Percentiles rank a stretch among this genome's conserved stretches.
Conservation (phyloP, 2,329 filamentous ascomycete species). For the Elsinoe perseae region DNA sequence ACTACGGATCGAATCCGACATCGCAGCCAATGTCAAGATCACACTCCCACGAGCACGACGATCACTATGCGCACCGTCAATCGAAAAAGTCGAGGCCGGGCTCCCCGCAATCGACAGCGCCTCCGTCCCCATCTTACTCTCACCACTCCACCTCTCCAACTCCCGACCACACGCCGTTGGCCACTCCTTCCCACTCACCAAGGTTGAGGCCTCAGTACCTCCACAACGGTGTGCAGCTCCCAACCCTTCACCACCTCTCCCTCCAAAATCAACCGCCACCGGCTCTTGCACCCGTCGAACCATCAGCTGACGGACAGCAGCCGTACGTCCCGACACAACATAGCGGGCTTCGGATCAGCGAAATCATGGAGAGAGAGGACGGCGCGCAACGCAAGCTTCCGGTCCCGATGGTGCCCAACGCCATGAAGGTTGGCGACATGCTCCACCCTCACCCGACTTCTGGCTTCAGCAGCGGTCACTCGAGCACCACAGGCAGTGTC, state of each 20-base stretch:
- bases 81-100: constrained; percentile 87
- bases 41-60: constrained; percentile 75
- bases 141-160: constrained; percentile 93
- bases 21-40: constrained; percentile 81
- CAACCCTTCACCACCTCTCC: constrained; percentile 69
- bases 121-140: constrained; percentile 91
- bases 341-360: constrained; percentile 71
- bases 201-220: constrained; percentile 70
- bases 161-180: constrained; percentile 95
- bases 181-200: constrained; percentile 90
- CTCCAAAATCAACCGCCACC: constrained; percentile 52
- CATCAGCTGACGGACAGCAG: constrained; percentile 52
- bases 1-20: constrained; percentile 43
- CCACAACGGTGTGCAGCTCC: constrained; percentile 67
- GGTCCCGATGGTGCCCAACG: constrained; percentile 69
- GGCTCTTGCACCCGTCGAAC: constrained; percentile 64
- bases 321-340: constrained; percentile 50
- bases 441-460: constrained; percentile 52
- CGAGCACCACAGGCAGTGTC: constrained; percentile 69
- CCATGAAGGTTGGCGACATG: constrained; percentile 69
- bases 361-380: constrained; percentile 86
- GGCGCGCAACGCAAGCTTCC: constrained; percentile 85
- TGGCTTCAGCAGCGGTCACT: constrained; percentile 65
- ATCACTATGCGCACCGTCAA: constrained; percentile 66
- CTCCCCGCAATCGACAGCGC: constrained; percentile 90